phyloP scores from a whole-genome alignment of 805 yeast genomes.

The Metschnikowia continentalis region DNA sequence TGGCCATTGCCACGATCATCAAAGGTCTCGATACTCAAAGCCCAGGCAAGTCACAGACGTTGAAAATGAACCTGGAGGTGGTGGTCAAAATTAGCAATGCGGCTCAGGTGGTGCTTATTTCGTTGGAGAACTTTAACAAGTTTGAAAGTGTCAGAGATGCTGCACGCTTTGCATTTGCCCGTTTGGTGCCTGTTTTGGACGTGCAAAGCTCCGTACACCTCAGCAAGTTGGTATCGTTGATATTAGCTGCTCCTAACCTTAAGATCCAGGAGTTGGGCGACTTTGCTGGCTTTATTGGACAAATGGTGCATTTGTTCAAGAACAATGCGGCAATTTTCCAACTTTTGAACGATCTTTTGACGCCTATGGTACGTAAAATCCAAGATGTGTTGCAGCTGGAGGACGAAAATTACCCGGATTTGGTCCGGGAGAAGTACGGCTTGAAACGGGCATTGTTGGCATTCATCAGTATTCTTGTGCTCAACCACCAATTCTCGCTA shows the following conservation, averaged over 20 bases:
- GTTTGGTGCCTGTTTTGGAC: constrained; percentile 72
- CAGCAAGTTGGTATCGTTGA: constrained; percentile 63
- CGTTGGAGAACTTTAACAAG: constrained; percentile 69
- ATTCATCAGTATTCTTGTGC: constrained; percentile 62
- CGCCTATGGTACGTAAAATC: constrained; percentile 70
- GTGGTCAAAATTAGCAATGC: constrained; percentile 52
- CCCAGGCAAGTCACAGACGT: constrained; percentile 24
- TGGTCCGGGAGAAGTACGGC: constrained; percentile 57
- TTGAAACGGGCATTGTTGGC: constrained; percentile 69
- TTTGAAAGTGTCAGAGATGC: constrained; percentile 77
- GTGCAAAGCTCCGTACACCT: constrained; percentile 45
- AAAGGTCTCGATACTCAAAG: constrained; percentile 69
- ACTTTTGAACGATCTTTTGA: constrained; percentile 64
- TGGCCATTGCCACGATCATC: constrained; percentile 87
- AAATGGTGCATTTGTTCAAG: constrained; percentile 74
- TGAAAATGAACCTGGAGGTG: constrained; percentile 30
- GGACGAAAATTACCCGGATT: constrained; percentile 50
- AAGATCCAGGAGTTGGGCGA: constrained; percentile 67
- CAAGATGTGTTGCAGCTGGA: constrained; percentile 44
- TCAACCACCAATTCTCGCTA: constrained; percentile 76
- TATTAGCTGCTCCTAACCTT: constrained; percentile 53
- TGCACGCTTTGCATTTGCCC: constrained; percentile 78
- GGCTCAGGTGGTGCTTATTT: constrained; percentile 78
- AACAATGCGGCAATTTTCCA: constrained; percentile 65
- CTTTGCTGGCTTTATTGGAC: constrained; percentile 82